Evolutionary conservation across 306 rosid species (phyloP).

Genomic region (Trifolium subterraneum): DNA sequence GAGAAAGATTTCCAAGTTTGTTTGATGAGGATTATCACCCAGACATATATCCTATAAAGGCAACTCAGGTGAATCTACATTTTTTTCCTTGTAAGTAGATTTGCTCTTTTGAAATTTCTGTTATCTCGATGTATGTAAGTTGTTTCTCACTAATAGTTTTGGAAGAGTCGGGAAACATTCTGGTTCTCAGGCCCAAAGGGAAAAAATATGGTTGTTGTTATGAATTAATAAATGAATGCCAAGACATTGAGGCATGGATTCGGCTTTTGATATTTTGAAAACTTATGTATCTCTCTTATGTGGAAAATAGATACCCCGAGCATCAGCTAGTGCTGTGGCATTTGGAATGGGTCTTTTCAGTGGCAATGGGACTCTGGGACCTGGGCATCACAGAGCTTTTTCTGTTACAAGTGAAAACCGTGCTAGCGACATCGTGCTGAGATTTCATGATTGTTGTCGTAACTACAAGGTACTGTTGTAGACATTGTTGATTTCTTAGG

Average conservation of each 20-base stretch:
- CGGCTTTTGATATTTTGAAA: slow-evolving; percentile 8
- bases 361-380: slow-evolving; percentile 86
- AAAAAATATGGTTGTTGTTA: background rate
- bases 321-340: slow-evolving; percentile 98
- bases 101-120: background rate
- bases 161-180: background rate
- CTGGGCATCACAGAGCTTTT: slow-evolving; percentile 78
- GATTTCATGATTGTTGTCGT: slow-evolving; percentile 78
- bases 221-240: slow-evolving; percentile 16
- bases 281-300: slow-evolving; percentile 26
- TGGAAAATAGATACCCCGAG: slow-evolving; percentile 76
- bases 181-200: slow-evolving; percentile 15
- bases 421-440: slow-evolving; percentile 76
- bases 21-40: slow-evolving; percentile 88
- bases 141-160: slow-evolving; percentile 24
- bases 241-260: slow-evolving; percentile 1
- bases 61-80: slow-evolving; percentile 69
- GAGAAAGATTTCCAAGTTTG: slow-evolving; percentile 68
- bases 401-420: slow-evolving; percentile 87
- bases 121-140: background rate
- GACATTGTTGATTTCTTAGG: slow-evolving; percentile 27
- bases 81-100: background rate
- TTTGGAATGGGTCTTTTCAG: slow-evolving; percentile 91
- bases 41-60: slow-evolving; percentile 70
- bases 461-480: slow-evolving; percentile 75